phyloP scores from a whole-genome alignment of 805 yeast genomes.

The Myxozyma melibiosi region DNA sequence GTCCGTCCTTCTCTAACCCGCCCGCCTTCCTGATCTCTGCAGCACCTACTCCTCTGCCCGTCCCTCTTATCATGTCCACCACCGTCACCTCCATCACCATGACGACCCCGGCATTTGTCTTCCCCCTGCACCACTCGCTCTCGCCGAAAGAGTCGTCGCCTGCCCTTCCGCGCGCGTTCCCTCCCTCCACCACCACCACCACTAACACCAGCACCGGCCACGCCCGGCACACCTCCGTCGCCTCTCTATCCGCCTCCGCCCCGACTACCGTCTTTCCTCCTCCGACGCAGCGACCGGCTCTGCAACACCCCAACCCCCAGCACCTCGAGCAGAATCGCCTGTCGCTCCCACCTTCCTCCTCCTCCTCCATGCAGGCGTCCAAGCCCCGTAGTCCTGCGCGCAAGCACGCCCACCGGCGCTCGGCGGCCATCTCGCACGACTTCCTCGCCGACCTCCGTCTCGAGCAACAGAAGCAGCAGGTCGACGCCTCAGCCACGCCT shows the following conservation, averaged over 20 bases:
- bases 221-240: slow-evolving; percentile 2
- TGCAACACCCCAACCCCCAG: not conserved
- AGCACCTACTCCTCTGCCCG: not conserved
- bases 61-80: not conserved
- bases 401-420: slow-evolving; percentile 74
- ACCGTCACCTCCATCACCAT: slow-evolving; percentile 2
- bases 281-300: slow-evolving; percentile 1
- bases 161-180: slow-evolving; percentile 1
- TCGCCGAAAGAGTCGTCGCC: not conserved
- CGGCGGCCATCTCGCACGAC: slow-evolving; percentile 88
- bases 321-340: no score
- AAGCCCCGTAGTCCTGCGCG: slow-evolving; percentile 20
- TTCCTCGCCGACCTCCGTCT: slow-evolving; percentile 51
- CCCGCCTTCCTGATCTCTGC: slow-evolving; percentile 2
- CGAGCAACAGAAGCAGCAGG: slow-evolving; percentile 12
- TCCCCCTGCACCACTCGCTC: slow-evolving; percentile 16
- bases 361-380: not conserved
- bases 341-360: not conserved
- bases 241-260: slow-evolving; percentile 8
- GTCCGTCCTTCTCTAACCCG: not conserved
- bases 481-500: slow-evolving; percentile 9
- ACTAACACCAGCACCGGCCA: slow-evolving; percentile 3
- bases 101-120: slow-evolving; percentile 15
- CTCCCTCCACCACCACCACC: no score
- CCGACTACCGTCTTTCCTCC: slow-evolving; percentile 1